Conservation (phyloP, 1,139 yeast species). For the Taphrina deformans region DNA sequence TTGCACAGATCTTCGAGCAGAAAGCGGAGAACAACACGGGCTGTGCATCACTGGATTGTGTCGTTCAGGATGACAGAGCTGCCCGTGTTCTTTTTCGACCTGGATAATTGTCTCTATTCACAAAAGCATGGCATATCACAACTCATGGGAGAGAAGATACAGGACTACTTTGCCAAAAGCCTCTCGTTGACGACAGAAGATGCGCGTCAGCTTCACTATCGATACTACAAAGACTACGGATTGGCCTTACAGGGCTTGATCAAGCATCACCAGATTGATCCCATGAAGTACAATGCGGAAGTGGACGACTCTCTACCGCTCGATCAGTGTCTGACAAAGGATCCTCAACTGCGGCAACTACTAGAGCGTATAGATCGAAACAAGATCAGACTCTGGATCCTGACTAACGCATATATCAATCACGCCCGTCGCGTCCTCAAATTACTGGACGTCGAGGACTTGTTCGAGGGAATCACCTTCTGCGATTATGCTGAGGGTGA, state of each 20-base stretch:
- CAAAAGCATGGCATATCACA: constrained; percentile 76
- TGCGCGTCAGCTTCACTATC: constrained; percentile 69
- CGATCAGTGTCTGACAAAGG: constrained; percentile 67
- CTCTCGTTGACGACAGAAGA: constrained; percentile 66
- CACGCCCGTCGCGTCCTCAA: constrained; percentile 75
- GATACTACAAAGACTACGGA: constrained; percentile 83
- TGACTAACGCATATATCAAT: constrained; percentile 89
- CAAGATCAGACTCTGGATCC: constrained; percentile 71
- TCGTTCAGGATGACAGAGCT: constrained; percentile 18
- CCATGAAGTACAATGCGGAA: constrained; percentile 77
- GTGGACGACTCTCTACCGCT: constrained; percentile 93
- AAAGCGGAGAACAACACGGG: no score
- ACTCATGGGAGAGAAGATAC: constrained; percentile 83
- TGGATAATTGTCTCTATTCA: constrained; percentile 84
- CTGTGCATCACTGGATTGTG: no score
- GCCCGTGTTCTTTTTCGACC: constrained; percentile 70
- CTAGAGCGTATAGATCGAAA: constrained; percentile 47
- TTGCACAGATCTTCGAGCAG: no score
- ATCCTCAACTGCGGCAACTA: constrained; percentile 46
- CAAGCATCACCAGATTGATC: constrained; percentile 53
- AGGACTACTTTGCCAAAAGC: constrained; percentile 68
- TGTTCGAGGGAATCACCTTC: constrained; percentile 87
- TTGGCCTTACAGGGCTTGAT: constrained; percentile 83
- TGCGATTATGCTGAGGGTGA: constrained; percentile 68
- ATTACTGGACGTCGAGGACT: constrained; percentile 79